phyloP scores from a whole-genome alignment of 2,329 filamentous ascomycete genomes.

The Diaporthe sp. region DNA sequence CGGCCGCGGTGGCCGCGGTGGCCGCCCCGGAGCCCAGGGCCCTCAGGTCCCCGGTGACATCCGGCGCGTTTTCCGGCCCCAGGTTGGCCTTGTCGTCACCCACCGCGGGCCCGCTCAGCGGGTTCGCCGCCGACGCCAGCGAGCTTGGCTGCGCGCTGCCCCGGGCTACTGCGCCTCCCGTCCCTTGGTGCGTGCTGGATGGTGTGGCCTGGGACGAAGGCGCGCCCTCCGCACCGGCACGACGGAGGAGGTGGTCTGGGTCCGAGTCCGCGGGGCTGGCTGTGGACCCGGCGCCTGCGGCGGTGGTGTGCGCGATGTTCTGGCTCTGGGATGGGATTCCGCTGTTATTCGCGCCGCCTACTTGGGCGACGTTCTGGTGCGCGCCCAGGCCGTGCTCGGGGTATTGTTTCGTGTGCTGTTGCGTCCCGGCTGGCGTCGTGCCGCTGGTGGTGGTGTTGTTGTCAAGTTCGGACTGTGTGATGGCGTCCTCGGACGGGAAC shows the following conservation, averaged over 20 bases:
- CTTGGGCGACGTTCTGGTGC: conserved; percentile 10
- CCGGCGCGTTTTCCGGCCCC: neutral
- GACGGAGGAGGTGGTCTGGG: conserved; percentile 5
- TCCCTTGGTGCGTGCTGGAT: no score
- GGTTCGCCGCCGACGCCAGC: conserved; percentile 1
- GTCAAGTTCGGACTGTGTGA: neutral
- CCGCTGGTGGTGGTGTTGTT: neutral
- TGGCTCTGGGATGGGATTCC: neutral
- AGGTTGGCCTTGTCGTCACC: neutral
- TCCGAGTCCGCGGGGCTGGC: neutral
- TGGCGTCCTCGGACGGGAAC: conserved; percentile 7
- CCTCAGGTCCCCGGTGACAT: conserved; percentile 12
- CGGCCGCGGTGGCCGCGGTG: conserved; percentile 16
- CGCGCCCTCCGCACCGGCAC: neutral
- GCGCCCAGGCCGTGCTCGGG: neutral
- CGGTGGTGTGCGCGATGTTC: conserved; percentile 11
- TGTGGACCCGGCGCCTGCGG: neutral
- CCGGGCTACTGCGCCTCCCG: neutral
- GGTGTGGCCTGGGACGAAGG: neutral
- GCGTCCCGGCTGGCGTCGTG: neutral
- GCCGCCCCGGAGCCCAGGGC: neutral
- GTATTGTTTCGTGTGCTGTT: neutral
- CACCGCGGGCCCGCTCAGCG: neutral
- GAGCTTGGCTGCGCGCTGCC: neutral
- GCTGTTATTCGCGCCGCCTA: conserved; percentile 3